A percentile compares a stretch with the other conserved stretches of the same genome.
phyloP scores from a whole-genome alignment of 2,329 filamentous ascomycete species.

The Colletotrichum sublineola region DNA sequence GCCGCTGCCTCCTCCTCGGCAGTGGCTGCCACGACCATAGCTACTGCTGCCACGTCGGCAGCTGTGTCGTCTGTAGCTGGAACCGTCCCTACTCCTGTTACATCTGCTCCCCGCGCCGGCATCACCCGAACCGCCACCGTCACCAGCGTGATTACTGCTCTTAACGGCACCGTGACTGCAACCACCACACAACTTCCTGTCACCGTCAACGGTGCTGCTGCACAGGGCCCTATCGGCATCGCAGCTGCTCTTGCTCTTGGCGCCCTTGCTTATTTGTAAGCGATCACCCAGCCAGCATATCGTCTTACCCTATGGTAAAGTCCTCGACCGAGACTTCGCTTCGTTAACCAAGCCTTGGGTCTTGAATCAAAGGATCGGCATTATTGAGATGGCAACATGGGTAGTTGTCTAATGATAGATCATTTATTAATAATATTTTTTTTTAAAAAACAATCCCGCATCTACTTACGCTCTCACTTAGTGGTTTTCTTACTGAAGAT shows the following conservation, averaged over 20 bases:
- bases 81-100: neutral
- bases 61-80: neutral
- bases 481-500: neutral
- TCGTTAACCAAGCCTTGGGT: neutral
- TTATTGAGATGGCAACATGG: neutral
- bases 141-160: conserved; percentile 23
- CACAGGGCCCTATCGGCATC: conserved; percentile 22
- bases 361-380: neutral
- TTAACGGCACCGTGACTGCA: conserved; percentile 19
- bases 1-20: conserved; percentile 7
- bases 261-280: conserved; percentile 29
- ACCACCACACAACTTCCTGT: conserved; percentile 25
- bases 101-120: neutral
- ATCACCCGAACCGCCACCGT: conserved; percentile 21
- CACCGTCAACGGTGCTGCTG: conserved; percentile 25
- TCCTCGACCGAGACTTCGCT: too few species aligned
- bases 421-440: neutral
- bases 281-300: neutral
- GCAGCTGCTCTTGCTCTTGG: conserved; percentile 31
- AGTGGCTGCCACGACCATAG: conserved; percentile 9
- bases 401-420: neutral
- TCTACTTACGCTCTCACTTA: neutral
- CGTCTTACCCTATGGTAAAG: neutral
- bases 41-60: neutral
- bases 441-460: neutral